A percentile compares a stretch with the other conserved stretches of the same genome.
Evolutionary conservation across 2,329 filamentous ascomycete genomes (phyloP).

Genomic region (Scleromitrula shiraiana): DNA sequence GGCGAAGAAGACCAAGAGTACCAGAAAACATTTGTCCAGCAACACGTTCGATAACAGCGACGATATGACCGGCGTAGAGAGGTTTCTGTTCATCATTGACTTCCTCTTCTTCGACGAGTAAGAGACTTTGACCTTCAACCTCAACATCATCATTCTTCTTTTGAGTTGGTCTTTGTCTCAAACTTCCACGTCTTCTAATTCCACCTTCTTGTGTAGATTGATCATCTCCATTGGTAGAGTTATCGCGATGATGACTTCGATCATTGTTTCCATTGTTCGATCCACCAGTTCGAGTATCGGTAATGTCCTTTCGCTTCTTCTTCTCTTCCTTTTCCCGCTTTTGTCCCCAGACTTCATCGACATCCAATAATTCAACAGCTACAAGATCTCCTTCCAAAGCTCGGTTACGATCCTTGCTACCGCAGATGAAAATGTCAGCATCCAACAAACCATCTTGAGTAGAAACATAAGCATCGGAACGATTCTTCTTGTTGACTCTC

Average conservation of each 20-base stretch:
- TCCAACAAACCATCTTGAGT: constrained; percentile 81
- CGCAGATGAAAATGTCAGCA: constrained; percentile 98
- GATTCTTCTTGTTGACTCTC: constrained; percentile 99
- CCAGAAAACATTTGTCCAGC: constrained; percentile 99
- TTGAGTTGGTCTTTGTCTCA: constrained; percentile 92
- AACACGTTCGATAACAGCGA: constrained; percentile 94
- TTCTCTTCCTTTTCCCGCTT: constrained; percentile 99
- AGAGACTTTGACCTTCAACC: constrained; percentile 92
- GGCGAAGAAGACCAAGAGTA: constrained; percentile 84
- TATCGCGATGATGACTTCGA: constrained; percentile 39
- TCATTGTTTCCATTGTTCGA: constrained; percentile 65
- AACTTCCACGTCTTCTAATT: constrained; percentile 83
- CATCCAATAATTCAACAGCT: constrained; percentile 90
- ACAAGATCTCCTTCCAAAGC: constrained; percentile 94
- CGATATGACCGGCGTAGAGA: constrained; percentile 91
- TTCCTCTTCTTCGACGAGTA: constrained; percentile 96
- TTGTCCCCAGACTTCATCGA: constrained; percentile 97
- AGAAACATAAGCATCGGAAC: constrained; percentile 95
- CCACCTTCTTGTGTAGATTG: constrained; percentile 55
- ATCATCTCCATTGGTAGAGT: constrained; percentile 56
- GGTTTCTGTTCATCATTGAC: constrained; percentile 98
- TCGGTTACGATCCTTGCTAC: constrained; percentile 96
- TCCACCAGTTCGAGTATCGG: constrained; percentile 74
- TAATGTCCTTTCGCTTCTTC: constrained; percentile 99
- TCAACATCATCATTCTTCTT: constrained; percentile 99